Percentiles rank a stretch among this genome's conserved stretches.
Evolutionary conservation across 768 basidiomycete species (phyloP).

Genomic region (Rhodosporidiobolus odoratus): DNA sequence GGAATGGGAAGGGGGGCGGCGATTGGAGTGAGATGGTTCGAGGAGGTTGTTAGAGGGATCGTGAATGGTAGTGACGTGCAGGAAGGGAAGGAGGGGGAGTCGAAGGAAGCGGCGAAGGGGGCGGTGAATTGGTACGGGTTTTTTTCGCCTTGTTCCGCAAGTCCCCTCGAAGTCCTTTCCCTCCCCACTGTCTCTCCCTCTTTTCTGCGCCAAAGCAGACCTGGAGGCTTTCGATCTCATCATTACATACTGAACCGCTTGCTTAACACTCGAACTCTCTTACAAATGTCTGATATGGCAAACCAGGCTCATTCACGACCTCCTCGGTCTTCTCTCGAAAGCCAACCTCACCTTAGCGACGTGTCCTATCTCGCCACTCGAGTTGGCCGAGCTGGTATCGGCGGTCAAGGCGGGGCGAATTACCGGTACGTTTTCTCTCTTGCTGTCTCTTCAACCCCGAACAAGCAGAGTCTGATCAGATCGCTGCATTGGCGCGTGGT

Average conservation of each 20-base stretch:
- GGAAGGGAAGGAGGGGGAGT: conserved; percentile 51
- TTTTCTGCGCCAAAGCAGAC: neutral
- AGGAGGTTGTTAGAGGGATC: conserved; percentile 55
- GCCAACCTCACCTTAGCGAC: conserved; percentile 57
- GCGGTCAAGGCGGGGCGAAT: conserved; percentile 62
- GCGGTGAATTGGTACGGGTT: conserved; percentile 74
- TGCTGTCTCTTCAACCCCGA: no score
- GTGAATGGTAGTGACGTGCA: conserved; percentile 22
- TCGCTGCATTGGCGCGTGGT: no score
- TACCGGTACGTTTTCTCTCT: conserved; percentile 56
- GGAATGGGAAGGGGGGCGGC: conserved; percentile 44
- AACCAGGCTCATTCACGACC: conserved; percentile 83
- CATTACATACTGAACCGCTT: no score
- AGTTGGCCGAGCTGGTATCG: conserved; percentile 73
- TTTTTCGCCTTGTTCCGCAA: neutral
- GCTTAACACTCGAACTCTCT: no score
- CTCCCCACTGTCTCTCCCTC: neutral
- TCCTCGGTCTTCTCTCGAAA: conserved; percentile 69
- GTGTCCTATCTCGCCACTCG: conserved; percentile 58
- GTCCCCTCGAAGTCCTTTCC: neutral
- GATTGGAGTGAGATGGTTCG: conserved; percentile 74
- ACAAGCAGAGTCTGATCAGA: neutral
- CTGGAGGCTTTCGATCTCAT: no score
- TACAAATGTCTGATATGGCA: no score
- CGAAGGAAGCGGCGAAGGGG: conserved; percentile 52